These are phyloP conservation scores for Lentithecium fluviatile DNA, from an alignment of 495 filamentous ascomycete species.

Conservation along the genomic window DNA sequence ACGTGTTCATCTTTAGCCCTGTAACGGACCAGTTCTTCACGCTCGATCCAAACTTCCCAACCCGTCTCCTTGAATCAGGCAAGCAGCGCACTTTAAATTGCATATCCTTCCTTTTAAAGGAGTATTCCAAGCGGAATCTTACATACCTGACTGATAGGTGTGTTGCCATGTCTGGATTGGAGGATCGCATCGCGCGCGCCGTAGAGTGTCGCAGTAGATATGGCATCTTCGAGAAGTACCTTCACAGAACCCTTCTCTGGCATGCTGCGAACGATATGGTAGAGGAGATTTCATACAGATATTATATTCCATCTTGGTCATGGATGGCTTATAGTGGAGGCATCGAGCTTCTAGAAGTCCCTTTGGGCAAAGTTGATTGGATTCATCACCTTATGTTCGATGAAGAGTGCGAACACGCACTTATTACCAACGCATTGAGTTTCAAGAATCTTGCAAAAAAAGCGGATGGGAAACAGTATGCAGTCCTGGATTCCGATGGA, in stretches of 20 bases:
- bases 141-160: slow-evolving; percentile 9
- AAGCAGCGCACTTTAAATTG: slow-evolving; percentile 5
- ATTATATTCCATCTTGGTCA: background rate
- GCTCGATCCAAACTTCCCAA: slow-evolving; percentile 16
- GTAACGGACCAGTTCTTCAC: background rate
- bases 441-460: background rate
- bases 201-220: slow-evolving; percentile 13
- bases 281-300: slow-evolving; percentile 2
- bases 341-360: slow-evolving; percentile 4
- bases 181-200: slow-evolving; percentile 9
- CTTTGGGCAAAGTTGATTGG: slow-evolving; percentile 8
- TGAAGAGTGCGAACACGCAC: background rate
- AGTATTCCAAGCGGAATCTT: slow-evolving; percentile 11
- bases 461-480: background rate
- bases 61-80: slow-evolving; percentile 5
- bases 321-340: slow-evolving; percentile 13
- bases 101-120: slow-evolving; percentile 13
- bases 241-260: slow-evolving; percentile 20
- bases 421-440: background rate
- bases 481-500: slow-evolving; percentile 2
- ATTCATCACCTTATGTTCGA: slow-evolving; percentile 1
- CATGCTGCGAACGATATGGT: background rate
- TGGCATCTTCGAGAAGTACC: slow-evolving; percentile 15
- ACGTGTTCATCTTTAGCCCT: slow-evolving; percentile 1
- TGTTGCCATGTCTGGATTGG: slow-evolving; percentile 15